A percentile compares a stretch with the other conserved stretches of the same genome.
phyloP scores from a whole-genome alignment of 306 rosid genomes.

The Vicia sativa region DNA sequence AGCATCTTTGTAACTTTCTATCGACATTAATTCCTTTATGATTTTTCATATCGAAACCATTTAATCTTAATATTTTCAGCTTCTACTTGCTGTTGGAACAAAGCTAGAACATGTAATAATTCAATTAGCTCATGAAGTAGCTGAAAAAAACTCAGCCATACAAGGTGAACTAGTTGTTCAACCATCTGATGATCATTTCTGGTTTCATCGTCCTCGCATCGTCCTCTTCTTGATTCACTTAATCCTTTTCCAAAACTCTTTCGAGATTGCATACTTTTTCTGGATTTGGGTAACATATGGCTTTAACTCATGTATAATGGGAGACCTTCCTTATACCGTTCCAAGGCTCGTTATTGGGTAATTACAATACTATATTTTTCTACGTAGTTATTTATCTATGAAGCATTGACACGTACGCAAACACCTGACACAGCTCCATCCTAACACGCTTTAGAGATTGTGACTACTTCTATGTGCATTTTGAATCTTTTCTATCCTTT shows the following conservation, averaged over 20 bases:
- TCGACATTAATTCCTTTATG: neutral
- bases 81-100: conserved; percentile 88
- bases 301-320: conserved; percentile 89
- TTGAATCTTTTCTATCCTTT: neutral
- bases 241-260: conserved; percentile 94
- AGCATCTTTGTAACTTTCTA: conserved; percentile 42
- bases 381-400: neutral
- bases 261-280: conserved; percentile 84
- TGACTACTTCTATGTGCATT: neutral
- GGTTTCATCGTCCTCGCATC: conserved; percentile 71
- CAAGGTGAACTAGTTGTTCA: conserved; percentile 79
- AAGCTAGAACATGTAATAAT: conserved; percentile 78
- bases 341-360: conserved; percentile 91
- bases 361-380: neutral
- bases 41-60: neutral
- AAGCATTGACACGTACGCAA: no score
- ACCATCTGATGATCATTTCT: conserved; percentile 89
- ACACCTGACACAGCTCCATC: no score
- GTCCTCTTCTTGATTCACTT: conserved; percentile 87
- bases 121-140: conserved; percentile 89
- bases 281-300: conserved; percentile 87
- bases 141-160: conserved; percentile 78
- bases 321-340: conserved; percentile 55
- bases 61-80: conserved; percentile 42
- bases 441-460: no score